phyloP scores from a whole-genome alignment of 495 filamentous ascomycete species.

The Collariella sp. region DNA sequence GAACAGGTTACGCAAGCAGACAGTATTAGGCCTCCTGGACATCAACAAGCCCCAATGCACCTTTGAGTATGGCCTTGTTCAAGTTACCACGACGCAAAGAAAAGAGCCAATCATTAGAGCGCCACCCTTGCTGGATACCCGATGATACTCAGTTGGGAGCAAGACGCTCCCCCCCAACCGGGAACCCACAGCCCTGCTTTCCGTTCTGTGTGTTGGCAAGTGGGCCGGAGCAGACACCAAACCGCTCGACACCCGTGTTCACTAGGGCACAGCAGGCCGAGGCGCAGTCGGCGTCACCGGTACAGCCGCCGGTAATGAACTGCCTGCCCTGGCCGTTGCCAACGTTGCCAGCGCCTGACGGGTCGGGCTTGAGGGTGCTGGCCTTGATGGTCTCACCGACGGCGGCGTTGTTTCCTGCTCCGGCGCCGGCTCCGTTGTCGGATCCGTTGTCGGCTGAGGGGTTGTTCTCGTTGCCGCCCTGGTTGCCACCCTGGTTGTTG shows the following conservation, averaged over 20 bases:
- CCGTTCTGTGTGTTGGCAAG: slow-evolving; percentile 35
- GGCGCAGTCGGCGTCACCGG: slow-evolving; percentile 22
- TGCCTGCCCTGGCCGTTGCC: slow-evolving; percentile 20
- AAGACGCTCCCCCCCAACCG: slow-evolving; percentile 7
- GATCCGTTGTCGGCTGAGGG: not conserved
- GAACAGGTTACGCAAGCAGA: too few species aligned
- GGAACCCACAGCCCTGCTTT: slow-evolving; percentile 43
- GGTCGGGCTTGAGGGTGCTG: slow-evolving; percentile 19
- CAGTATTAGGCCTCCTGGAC: too few species aligned
- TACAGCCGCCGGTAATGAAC: slow-evolving; percentile 24
- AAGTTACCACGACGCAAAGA: too few species aligned
- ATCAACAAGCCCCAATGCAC: too few species aligned
- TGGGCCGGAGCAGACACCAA: slow-evolving; percentile 34
- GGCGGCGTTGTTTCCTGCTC: not conserved
- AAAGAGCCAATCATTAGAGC: too few species aligned
- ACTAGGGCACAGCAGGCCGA: slow-evolving; percentile 21
- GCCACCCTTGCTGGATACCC: too few species aligned
- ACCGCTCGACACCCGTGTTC: slow-evolving; percentile 18
- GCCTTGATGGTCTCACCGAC: slow-evolving; percentile 4
- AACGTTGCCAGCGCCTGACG: slow-evolving; percentile 17
- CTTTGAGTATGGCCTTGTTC: too few species aligned
- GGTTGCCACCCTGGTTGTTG: not conserved
- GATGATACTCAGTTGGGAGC: not conserved
- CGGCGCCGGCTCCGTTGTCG: not conserved
- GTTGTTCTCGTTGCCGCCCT: not conserved